Base-by-base conservation (phyloP, 2,329 filamentous ascomycete species). In the Cladophialophora chaetospira region DNA sequence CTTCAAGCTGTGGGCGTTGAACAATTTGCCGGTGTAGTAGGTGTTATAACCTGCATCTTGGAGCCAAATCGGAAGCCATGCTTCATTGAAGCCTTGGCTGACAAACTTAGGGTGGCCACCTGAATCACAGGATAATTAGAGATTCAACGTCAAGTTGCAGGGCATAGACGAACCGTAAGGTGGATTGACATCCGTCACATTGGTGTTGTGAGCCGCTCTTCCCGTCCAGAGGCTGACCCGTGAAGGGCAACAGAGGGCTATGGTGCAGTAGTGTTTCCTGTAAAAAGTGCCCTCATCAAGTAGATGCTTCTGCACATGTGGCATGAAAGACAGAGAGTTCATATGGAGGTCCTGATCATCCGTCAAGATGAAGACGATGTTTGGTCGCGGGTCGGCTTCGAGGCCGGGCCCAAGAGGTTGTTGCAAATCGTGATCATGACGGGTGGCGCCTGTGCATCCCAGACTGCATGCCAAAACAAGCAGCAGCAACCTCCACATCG, bases 331-430 rank as follows among this genome's bases (percentile, higher is more conserved):
- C 2, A 87, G 66, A 0, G 85, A 88, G 44, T 83, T 73, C 63
- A 88, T 73, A 36, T 82, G 79, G 1, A 83, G 69, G 65, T 88
- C 86, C 65, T 88, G 86, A 60, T 88, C 86, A 58, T 88, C 86
- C 0, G 84, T 86, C 35, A 88, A 74, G 55, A 88, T 82, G 65
- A 88, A 85, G 17, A 89, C 73, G 43, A 88, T 81, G 61, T 88
- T 88, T 0, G 79, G 75, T 21, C 33, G 29, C 17, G 29, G 26
- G 10, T n/a, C 28, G 40, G 26, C n/a, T 4, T 8, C 29, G 21
- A 5, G 17, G 17, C 19, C 26, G 15, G 17, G 15, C 2, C 13
- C 25, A 23, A 52, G 36, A 52, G 48, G 48, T 33, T 40, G 48
- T 36, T 52, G 48, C 36, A n/a, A 15, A 29, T 40, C 25, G 1